These are phyloP conservation scores for Penicillium hesseltinei DNA, from an alignment of 2,329 filamentous ascomycete species.

Conservation along the genomic window DNA sequence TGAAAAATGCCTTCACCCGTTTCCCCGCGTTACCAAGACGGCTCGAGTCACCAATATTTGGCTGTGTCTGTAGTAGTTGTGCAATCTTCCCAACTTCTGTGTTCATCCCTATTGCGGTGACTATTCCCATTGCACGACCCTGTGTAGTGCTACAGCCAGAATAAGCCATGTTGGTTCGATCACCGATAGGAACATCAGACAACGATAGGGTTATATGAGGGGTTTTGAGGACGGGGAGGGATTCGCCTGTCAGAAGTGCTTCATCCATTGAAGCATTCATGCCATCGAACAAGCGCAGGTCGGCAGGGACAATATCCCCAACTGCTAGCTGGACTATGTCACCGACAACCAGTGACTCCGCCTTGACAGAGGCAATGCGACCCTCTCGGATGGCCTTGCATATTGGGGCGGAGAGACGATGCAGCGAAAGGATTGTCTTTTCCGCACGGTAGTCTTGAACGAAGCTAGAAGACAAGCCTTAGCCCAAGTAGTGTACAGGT, in stretches of 20 bases:
- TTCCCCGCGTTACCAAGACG: constrained; percentile 32
- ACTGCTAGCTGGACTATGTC: constrained; percentile 54
- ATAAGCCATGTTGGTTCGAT: constrained; percentile 61
- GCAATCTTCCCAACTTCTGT: constrained; percentile 64
- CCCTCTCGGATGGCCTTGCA: constrained; percentile 58
- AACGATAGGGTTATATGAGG: constrained; percentile 29
- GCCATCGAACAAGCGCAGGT: constrained; percentile 54
- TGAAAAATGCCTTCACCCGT: constrained; percentile 46
- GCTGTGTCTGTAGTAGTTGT: constrained; percentile 54
- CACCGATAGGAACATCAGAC: constrained; percentile 47
- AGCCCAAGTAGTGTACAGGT: background rate
- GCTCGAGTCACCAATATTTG: constrained; percentile 19
- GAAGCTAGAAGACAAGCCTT: constrained; percentile 36
- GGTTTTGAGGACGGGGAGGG: constrained; percentile 58
- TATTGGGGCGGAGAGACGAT: constrained; percentile 55
- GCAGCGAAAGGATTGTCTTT: constrained; percentile 58
- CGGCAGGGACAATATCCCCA: constrained; percentile 60
- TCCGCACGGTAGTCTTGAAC: constrained; percentile 61
- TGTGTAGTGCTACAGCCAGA: constrained; percentile 61
- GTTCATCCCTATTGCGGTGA: constrained; percentile 59
- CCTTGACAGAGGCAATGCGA: constrained; percentile 51
- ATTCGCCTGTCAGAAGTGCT: constrained; percentile 61
- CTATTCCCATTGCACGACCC: constrained; percentile 58
- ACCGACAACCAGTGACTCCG: constrained; percentile 59
- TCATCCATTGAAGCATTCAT: constrained; percentile 75